phyloP scores from a whole-genome alignment of 1,284 basidiomycete genomes.

The Leccinum pallidistipes region DNA sequence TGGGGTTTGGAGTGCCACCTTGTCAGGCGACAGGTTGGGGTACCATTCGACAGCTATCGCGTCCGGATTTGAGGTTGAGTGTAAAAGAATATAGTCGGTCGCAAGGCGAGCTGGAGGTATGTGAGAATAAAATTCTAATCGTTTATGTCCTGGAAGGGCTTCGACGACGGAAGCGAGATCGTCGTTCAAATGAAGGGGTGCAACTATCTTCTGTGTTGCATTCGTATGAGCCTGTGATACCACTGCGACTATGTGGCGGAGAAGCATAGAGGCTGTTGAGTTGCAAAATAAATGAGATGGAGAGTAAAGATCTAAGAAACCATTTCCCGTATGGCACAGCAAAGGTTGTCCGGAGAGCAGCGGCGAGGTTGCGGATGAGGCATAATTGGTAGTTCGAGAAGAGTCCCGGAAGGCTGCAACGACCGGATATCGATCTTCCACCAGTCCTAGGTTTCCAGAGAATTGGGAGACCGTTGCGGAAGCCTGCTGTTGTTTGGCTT shows the following conservation, averaged over 20 bases:
- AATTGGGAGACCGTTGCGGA: slow-evolving; percentile 11
- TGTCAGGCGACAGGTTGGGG: slow-evolving; percentile 32
- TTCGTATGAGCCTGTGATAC: slow-evolving; percentile 10
- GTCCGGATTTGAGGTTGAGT: slow-evolving; percentile 34
- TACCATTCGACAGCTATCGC: slow-evolving; percentile 43
- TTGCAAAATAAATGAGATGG: slow-evolving; percentile 24
- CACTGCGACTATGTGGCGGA: slow-evolving; percentile 30
- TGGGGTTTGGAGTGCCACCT: slow-evolving; percentile 5
- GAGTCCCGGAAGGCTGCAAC: slow-evolving; percentile 17
- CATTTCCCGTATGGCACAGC: slow-evolving; percentile 4
- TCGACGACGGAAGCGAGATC: slow-evolving; percentile 39
- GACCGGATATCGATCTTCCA: slow-evolving; percentile 21
- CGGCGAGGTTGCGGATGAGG: neutral
- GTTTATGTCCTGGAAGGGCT: slow-evolving; percentile 30
- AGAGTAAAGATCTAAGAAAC: slow-evolving; percentile 20
- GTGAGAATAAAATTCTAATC: slow-evolving; percentile 25
- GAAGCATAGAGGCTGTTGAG: slow-evolving; percentile 25
- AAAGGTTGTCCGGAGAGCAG: slow-evolving; percentile 10
- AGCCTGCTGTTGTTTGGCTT: slow-evolving; percentile 12
- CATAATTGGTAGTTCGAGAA: neutral
- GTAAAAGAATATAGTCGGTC: slow-evolving; percentile 40
- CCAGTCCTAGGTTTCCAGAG: slow-evolving; percentile 14
- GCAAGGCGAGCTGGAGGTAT: slow-evolving; percentile 34
- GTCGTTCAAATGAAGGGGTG: slow-evolving; percentile 28
- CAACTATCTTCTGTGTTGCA: slow-evolving; percentile 18